phyloP scores from a whole-genome alignment of 2,329 filamentous ascomycete species.

The Aspergillus pseudoglaucus region DNA sequence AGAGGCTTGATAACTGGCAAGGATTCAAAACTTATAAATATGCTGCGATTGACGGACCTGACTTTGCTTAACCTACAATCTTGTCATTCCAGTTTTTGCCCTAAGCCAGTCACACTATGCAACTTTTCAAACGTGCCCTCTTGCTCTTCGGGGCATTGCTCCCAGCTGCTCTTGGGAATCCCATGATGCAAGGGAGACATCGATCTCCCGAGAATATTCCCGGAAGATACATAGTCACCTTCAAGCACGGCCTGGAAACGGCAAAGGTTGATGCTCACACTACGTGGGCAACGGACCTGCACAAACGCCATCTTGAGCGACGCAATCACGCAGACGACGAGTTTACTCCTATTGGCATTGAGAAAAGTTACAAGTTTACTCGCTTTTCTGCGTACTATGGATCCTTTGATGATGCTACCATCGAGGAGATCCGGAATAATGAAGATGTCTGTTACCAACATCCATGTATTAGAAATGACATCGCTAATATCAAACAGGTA shows the following conservation, averaged over 20 bases:
- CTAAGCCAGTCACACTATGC: slow-evolving; percentile 9
- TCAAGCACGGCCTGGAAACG: slow-evolving; percentile 13
- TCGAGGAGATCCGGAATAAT: slow-evolving; percentile 33
- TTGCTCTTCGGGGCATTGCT: slow-evolving; percentile 18
- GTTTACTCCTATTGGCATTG: slow-evolving; percentile 22
- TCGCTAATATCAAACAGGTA: slow-evolving; percentile 12
- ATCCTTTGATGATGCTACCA: slow-evolving; percentile 39
- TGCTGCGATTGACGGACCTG: neutral
- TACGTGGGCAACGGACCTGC: slow-evolving; percentile 14
- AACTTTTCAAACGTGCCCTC: slow-evolving; percentile 14
- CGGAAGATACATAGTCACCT: slow-evolving; percentile 20
- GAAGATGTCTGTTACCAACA: slow-evolving; percentile 23
- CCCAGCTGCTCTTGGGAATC: slow-evolving; percentile 15
- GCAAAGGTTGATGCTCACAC: slow-evolving; percentile 15
- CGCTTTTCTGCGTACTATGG: slow-evolving; percentile 40
- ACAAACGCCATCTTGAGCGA: slow-evolving; percentile 14
- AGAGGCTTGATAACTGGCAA: neutral
- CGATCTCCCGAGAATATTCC: slow-evolving; percentile 10
- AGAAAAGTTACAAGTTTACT: slow-evolving; percentile 39
- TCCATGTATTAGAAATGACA: neutral
- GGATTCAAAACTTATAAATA: neutral
- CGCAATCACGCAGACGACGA: slow-evolving; percentile 8
- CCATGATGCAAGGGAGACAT: slow-evolving; percentile 7
- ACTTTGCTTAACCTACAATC: neutral
- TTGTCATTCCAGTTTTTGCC: neutral